Base-by-base conservation (phyloP, 345 rosid genomes). In the Hibiscus tridactylites region DNA sequence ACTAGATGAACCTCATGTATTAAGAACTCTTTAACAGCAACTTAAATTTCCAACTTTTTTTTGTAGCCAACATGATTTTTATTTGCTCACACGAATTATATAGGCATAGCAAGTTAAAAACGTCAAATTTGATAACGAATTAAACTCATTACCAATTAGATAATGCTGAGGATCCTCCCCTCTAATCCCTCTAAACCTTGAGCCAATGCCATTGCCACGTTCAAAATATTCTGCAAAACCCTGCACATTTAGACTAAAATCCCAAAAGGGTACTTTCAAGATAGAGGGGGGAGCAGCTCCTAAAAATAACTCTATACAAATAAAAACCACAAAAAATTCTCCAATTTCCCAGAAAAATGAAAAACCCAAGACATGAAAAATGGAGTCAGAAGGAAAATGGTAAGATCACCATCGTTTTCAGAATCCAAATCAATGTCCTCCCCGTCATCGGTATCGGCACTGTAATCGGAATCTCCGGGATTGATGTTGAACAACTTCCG, bases 401-500 rank as follows among this genome's bases (percentile, higher is more conserved):
- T 5, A 15, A 39, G 11, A 9, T 12, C 19, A 86, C 91, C 89
- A 73, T 83, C 84, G 24, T 58, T 61, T 28, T 89, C 91, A 77
- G 91, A 81, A 77, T 78, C 81, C 31, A 74, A 78, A 62, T 70
- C 84, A 9, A 61, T 62, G 17, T 64, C 85, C 3, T 71, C 73
- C 50, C 76, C 88, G 1, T 84, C 86, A 3, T 90, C 95, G 37
- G 89, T 47, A 79, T 91, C 98, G 10, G 98, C 95, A 44, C 96
- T 86, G 80, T 82, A 93, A 75, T 93, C 95, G 70, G 91, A 86
- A 56, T 83, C 93, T 66, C 70, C 81, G 71, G 85, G 54, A 72
- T 75, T 75, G 80, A 94, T 86, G 78, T 94, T 91, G 60, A 94
- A 80, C 95, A 83, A 88, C 76, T 94, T 91, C 65, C 95, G 91